phyloP scores from a whole-genome alignment of 345 rosid species.

The Euphorbia pulcherrima region DNA sequence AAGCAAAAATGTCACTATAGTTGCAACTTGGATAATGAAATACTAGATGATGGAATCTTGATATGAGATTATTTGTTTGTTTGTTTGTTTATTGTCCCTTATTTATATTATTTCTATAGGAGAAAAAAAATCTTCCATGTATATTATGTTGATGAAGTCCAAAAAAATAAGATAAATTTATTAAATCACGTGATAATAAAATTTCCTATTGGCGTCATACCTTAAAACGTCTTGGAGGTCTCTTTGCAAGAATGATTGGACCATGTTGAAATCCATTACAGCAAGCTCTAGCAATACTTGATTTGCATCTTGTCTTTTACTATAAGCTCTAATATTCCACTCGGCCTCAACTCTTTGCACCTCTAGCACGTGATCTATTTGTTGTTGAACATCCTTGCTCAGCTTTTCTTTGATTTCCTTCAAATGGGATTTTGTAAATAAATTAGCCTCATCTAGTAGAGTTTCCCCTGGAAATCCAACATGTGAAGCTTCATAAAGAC shows the following conservation, averaged over 20 bases:
- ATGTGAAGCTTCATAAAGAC: slow-evolving; percentile 30
- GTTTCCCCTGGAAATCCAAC: slow-evolving; percentile 3
- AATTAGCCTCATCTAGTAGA: slow-evolving; percentile 9
- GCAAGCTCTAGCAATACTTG: slow-evolving; percentile 20
- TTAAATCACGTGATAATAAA: no score
- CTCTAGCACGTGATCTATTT: slow-evolving; percentile 19
- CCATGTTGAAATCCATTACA: slow-evolving; percentile 21
- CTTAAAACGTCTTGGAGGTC: slow-evolving; percentile 21
- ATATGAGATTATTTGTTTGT: no score
- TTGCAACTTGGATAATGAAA: no score
- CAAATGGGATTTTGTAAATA: not conserved
- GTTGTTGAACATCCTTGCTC: not conserved
- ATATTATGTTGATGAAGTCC: no score
- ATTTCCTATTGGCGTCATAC: no score
- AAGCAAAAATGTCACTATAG: no score
- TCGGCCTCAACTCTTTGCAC: slow-evolving; percentile 14
- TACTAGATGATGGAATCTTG: no score
- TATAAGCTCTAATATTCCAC: slow-evolving; percentile 22
- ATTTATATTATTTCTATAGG: no score
- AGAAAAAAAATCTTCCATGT: no score
- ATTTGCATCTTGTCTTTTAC: slow-evolving; percentile 8
- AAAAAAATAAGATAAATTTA: no score
- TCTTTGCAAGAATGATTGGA: slow-evolving; percentile 15
- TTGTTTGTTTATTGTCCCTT: no score
- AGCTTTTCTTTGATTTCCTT: not conserved